Percentiles rank a stretch among this genome's conserved stretches.
phyloP scores from a whole-genome alignment of 2,329 filamentous ascomycete genomes.

The Penicillium aurantiogriseum region DNA sequence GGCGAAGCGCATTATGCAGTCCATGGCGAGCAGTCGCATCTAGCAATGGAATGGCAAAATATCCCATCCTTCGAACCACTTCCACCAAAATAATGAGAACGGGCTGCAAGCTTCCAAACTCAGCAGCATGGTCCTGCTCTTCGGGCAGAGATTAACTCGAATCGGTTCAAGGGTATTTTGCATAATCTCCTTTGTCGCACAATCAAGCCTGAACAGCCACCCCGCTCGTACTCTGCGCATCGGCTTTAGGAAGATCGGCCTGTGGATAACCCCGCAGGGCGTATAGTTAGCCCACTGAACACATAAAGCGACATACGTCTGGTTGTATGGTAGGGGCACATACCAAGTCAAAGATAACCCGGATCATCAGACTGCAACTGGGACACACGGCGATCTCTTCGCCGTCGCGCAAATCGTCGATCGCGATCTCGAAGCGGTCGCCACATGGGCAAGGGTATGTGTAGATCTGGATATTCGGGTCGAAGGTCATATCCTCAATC shows the following conservation, averaged over 20 bases:
- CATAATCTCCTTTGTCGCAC: neutral
- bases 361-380: conserved; percentile 94
- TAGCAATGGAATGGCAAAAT: neutral
- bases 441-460: conserved; percentile 97
- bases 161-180: neutral
- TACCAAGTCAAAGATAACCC: conserved; percentile 87
- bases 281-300: conserved; percentile 5
- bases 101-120: neutral
- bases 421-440: conserved; percentile 88
- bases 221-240: conserved; percentile 17
- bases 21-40: neutral
- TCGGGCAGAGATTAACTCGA: neutral
- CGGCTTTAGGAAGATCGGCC: conserved; percentile 54
- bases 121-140: neutral
- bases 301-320: neutral
- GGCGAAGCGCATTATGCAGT: neutral
- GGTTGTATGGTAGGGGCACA: conserved; percentile 29
- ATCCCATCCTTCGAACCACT: neutral
- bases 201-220: conserved; percentile 2
- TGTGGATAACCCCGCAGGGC: conserved; percentile 24
- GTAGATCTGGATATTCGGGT: conserved; percentile 79
- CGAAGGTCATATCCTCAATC: conserved; percentile 97
- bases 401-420: conserved; percentile 80
- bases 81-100: neutral
- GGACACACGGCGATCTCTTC: conserved; percentile 96